These are phyloP conservation scores for Trichocladium uniseriatum DNA, from an alignment of 495 filamentous ascomycete species.

Conservation along the genomic window DNA sequence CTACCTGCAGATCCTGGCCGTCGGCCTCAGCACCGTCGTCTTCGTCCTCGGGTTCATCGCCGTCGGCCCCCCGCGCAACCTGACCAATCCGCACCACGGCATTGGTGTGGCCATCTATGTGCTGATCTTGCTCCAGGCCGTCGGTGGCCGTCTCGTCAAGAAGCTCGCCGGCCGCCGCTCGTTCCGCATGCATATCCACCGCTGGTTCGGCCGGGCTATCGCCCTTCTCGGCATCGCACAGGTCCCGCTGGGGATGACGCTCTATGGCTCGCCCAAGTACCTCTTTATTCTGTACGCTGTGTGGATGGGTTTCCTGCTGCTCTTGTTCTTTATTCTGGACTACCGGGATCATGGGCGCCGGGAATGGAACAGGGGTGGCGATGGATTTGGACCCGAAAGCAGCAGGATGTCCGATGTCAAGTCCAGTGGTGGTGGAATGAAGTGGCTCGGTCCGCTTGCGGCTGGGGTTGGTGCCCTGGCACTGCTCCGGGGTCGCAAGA, in stretches of 20 bases:
- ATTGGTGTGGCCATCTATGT: slow-evolving; percentile 89
- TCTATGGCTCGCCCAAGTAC: slow-evolving; percentile 81
- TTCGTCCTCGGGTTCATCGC: slow-evolving; percentile 74
- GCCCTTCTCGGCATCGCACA: slow-evolving; percentile 77
- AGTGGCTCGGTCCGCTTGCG: slow-evolving; percentile 40
- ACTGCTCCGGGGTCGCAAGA: slow-evolving; percentile 39
- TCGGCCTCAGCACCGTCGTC: slow-evolving; percentile 59
- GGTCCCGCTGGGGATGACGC: slow-evolving; percentile 77
- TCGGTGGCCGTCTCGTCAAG: slow-evolving; percentile 67
- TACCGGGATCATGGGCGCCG: slow-evolving; percentile 46
- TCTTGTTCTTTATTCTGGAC: slow-evolving; percentile 64
- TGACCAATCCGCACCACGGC: slow-evolving; percentile 91
- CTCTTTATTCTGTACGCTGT: slow-evolving; percentile 80
- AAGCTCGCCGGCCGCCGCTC: slow-evolving; percentile 48
- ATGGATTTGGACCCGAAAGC: not conserved
- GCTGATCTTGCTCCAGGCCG: slow-evolving; percentile 66
- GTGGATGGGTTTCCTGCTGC: slow-evolving; percentile 55
- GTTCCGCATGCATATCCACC: slow-evolving; percentile 71
- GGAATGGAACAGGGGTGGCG: slow-evolving; percentile 32
- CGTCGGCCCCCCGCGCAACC: slow-evolving; percentile 61
- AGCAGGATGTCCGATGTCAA: slow-evolving; percentile 19
- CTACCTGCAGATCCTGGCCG: slow-evolving; percentile 74
- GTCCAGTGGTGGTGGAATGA: slow-evolving; percentile 40
- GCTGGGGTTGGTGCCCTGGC: slow-evolving; percentile 55
- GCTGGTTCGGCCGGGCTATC: slow-evolving; percentile 72